Percentiles rank a stretch among this genome's conserved stretches.
phyloP scores from a whole-genome alignment of 805 yeast genomes.

The Nakazawaea wyomingensis region DNA sequence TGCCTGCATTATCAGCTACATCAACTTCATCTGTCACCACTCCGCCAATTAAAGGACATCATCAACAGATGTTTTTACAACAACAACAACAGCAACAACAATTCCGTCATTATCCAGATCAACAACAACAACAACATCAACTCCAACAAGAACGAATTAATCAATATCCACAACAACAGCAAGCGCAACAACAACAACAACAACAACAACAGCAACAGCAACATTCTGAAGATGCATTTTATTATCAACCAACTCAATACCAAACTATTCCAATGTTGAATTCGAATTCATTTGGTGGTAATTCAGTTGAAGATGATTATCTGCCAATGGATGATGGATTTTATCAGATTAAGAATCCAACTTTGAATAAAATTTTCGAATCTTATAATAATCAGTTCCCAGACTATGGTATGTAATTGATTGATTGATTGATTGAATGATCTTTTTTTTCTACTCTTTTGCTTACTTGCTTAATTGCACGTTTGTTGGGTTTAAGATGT shows the following conservation, averaged over 20 bases:
- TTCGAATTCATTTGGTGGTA: background rate
- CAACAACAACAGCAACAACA: constrained; percentile 4
- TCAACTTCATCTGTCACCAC: background rate
- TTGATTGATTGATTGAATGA: background rate
- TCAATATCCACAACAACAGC: too few species aligned
- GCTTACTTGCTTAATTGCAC: too few species aligned
- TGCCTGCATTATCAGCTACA: constrained; percentile 17
- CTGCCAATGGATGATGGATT: constrained; percentile 13
- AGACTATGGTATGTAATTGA: constrained; percentile 7
- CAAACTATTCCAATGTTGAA: constrained; percentile 3
- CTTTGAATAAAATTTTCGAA: background rate
- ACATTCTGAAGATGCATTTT: constrained; percentile 6
- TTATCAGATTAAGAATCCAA: constrained; percentile 6
- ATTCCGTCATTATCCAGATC: background rate
- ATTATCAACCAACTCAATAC: constrained; percentile 11
- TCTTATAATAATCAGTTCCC: constrained; percentile 8
- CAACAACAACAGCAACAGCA: background rate
- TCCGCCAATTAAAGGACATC: background rate
- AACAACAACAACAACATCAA: constrained; percentile 11
- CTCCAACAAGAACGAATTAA: constrained; percentile 14
- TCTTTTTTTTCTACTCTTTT: background rate
- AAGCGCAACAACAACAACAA: background rate
- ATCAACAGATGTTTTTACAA: background rate
- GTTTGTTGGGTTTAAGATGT: too few species aligned
- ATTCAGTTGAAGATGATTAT: constrained; percentile 6